These are phyloP conservation scores for Cladophialophora exuberans DNA, from an alignment of 2,329 filamentous ascomycete species.

Conservation along the genomic window DNA sequence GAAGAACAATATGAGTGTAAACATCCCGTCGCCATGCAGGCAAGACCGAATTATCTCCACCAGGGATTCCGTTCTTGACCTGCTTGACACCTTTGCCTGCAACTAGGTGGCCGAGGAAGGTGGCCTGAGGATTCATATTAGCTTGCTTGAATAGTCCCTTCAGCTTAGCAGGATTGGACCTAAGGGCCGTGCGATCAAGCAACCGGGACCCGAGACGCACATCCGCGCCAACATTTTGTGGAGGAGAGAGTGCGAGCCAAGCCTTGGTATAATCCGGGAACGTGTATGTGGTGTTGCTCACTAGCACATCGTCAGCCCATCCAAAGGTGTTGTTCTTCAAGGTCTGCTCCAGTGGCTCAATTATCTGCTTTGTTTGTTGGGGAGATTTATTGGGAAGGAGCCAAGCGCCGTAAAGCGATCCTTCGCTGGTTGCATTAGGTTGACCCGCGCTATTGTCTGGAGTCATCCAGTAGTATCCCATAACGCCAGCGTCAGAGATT, in stretches of 20 bases:
- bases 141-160: conserved; percentile 29
- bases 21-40: conserved; percentile 40
- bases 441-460: conserved; percentile 26
- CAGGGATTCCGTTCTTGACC: conserved; percentile 32
- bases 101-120: conserved; percentile 25
- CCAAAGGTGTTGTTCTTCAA: conserved; percentile 24
- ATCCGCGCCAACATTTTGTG: conserved; percentile 19
- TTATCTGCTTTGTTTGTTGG: conserved; percentile 16
- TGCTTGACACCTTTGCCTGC: conserved; percentile 36
- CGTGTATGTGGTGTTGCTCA: conserved; percentile 36
- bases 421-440: conserved; percentile 9
- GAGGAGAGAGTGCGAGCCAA: conserved; percentile 1
- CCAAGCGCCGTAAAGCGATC: conserved; percentile 24
- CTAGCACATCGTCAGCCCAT: conserved; percentile 33
- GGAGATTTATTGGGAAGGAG: conserved; percentile 25
- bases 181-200: conserved; percentile 20
- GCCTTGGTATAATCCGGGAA: conserved; percentile 34
- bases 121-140: conserved; percentile 25
- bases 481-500: conserved; percentile 23
- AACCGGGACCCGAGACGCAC: conserved; percentile 27
- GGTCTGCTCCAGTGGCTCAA: conserved; percentile 27
- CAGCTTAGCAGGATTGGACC: conserved; percentile 22
- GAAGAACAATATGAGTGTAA: conserved; percentile 36
- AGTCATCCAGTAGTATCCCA: conserved; percentile 27
- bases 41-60: conserved; percentile 33